Conservation (phyloP, 192 early-diverging fungal species). For the Gonapodya sp. region DNA sequence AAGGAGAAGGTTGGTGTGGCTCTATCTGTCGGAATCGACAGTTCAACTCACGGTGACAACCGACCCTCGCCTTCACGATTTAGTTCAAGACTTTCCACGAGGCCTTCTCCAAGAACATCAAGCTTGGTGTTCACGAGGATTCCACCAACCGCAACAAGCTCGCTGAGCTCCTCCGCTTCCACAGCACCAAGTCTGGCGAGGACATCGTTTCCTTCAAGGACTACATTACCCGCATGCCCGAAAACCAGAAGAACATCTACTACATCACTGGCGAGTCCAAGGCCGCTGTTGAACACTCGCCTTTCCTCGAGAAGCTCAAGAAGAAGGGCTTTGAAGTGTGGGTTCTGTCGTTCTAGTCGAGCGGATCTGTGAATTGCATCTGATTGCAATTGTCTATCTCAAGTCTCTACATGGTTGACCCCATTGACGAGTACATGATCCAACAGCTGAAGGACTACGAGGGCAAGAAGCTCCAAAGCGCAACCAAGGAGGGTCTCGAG, state of each 20-base stretch:
- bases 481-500: slow-evolving; percentile 99
- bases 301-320: slow-evolving; percentile 98
- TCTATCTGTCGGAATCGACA: too few relatives aligned
- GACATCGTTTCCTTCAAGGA: slow-evolving; percentile 98
- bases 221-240: slow-evolving; percentile 99
- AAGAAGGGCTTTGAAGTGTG: slow-evolving; percentile 96
- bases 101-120: slow-evolving; percentile 98
- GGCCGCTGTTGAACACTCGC: slow-evolving; percentile 89
- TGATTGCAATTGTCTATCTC: neutral
- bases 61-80: too few relatives aligned
- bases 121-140: slow-evolving; percentile 99
- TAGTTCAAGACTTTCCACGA: slow-evolving; percentile 97
- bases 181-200: slow-evolving; percentile 98
- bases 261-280: slow-evolving; percentile 96
- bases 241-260: slow-evolving; percentile 99
- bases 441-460: slow-evolving; percentile 99
- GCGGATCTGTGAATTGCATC: neutral
- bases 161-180: slow-evolving; percentile 91
- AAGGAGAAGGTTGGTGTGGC: slow-evolving; percentile 76
- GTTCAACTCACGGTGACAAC: too few relatives aligned
- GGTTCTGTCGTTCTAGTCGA: neutral
- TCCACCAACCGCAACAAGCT: slow-evolving; percentile 93
- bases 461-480: slow-evolving; percentile 95
- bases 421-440: slow-evolving; percentile 98
- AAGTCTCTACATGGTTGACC: slow-evolving; percentile 89